Conservation (phyloP, 371 early-diverging fungal species). For the Conidiobolus incongruus region DNA sequence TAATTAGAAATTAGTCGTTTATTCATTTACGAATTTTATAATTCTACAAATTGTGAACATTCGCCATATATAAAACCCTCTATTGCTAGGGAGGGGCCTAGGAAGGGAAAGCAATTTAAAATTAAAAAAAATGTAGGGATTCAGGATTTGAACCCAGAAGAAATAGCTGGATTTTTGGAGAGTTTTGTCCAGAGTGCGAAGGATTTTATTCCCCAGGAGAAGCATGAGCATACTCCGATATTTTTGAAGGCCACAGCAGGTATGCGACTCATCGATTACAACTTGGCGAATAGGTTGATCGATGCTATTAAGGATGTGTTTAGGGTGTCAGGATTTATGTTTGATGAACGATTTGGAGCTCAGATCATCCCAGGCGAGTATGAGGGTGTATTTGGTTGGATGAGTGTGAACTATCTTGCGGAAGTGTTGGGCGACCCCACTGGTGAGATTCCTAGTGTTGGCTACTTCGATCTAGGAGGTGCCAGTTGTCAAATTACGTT, state of each 20-base stretch:
- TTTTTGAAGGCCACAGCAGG: conserved; percentile 87
- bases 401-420: conserved; percentile 76
- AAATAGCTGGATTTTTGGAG: conserved; percentile 29
- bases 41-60: not conserved
- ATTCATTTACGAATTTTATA: conserved; percentile 2
- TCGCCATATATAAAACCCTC: conserved; percentile 3
- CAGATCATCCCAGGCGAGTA: conserved; percentile 73
- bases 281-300: conserved; percentile 28
- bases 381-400: conserved; percentile 89
- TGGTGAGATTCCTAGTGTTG: conserved; percentile 28
- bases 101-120: conserved; percentile 1
- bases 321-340: conserved; percentile 10
- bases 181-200: conserved; percentile 56
- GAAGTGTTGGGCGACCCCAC: conserved; percentile 35
- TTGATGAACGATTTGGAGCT: conserved; percentile 31
- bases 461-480: conserved; percentile 79
- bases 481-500: conserved; percentile 74
- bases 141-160: conserved; percentile 9
- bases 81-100: not conserved
- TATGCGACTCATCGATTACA: conserved; percentile 48
- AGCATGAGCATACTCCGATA: conserved; percentile 45
- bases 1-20: conserved; percentile 1
- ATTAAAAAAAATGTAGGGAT: conserved; percentile 1
- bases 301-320: conserved; percentile 13
- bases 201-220: conserved; percentile 32